These are phyloP conservation scores for Leptomonas pyrrhocoris DNA, from an alignment of 208 protist genomes.

Conservation along the genomic window DNA sequence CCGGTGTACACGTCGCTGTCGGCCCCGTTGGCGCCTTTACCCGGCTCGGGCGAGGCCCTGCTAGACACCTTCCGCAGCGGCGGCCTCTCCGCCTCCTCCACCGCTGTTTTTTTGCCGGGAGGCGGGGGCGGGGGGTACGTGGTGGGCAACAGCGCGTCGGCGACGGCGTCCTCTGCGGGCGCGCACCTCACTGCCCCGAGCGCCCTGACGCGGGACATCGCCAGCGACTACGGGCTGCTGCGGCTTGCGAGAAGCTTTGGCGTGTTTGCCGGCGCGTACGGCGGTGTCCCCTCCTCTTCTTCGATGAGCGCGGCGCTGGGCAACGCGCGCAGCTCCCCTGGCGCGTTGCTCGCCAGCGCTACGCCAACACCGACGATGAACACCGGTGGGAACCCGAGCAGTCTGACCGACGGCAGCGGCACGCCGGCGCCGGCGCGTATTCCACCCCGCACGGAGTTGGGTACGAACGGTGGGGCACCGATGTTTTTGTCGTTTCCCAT, in stretches of 20 bases:
- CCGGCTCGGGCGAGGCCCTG: conserved; percentile 6
- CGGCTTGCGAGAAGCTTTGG: conserved; percentile 27
- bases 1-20: conserved; percentile 5
- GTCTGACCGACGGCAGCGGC: background rate
- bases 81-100: conserved; percentile 6
- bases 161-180: background rate
- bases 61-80: conserved; percentile 17
- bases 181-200: background rate
- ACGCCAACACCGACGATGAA: background rate
- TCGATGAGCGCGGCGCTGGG: background rate
- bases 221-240: conserved; percentile 28
- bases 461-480: background rate
- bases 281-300: background rate
- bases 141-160: background rate
- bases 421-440: conserved; percentile 1
- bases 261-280: conserved; percentile 18
- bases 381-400: background rate
- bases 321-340: background rate
- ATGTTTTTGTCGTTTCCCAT: conserved; percentile 38
- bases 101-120: background rate
- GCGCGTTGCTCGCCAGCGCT: background rate
- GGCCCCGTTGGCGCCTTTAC: background rate
- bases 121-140: conserved; percentile 9
- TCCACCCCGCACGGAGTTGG: conserved; percentile 19
- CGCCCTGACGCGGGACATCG: conserved; percentile 16